phyloP scores from a whole-genome alignment of 768 basidiomycete genomes.

The Naganishia vaughanmartiniae region DNA sequence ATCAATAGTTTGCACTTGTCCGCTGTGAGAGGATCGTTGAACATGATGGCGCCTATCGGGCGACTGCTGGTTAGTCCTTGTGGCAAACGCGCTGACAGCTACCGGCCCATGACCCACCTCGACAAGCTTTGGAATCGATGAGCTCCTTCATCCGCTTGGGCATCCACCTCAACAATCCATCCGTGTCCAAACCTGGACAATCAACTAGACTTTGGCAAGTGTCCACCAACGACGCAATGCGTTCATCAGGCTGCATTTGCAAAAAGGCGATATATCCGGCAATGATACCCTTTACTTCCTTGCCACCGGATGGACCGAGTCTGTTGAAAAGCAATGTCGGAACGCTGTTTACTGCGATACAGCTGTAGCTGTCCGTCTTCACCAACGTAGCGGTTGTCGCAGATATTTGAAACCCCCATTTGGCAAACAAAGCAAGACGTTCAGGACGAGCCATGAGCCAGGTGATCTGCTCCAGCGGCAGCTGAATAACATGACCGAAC shows the following conservation, averaged over 20 bases:
- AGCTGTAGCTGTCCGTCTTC: conserved; percentile 27
- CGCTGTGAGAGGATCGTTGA: conserved; percentile 72
- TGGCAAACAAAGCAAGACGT: conserved; percentile 32
- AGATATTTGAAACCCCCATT: conserved; percentile 46
- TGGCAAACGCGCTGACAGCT: conserved; percentile 17
- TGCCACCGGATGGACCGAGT: conserved; percentile 54
- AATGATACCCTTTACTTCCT: conserved; percentile 72
- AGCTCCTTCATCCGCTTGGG: conserved; percentile 79
- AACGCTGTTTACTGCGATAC: conserved; percentile 34
- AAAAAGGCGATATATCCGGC: conserved; percentile 68
- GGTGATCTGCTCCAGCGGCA: conserved; percentile 56
- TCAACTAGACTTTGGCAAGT: not conserved
- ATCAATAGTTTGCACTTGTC: conserved; percentile 72
- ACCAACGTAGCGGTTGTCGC: conserved; percentile 57
- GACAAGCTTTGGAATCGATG: conserved; percentile 90
- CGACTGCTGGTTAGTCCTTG: not conserved
- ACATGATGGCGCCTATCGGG: conserved; percentile 86
- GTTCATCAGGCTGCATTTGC: conserved; percentile 54
- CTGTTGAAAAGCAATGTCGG: conserved; percentile 37
- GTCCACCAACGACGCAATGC: not conserved
- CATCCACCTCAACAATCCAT: conserved; percentile 63
- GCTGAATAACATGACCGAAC: conserved; percentile 64
- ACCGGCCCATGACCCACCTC: conserved; percentile 60
- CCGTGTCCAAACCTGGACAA: conserved; percentile 63
- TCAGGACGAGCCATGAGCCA: conserved; percentile 38